phyloP scores from a whole-genome alignment of 2,329 filamentous ascomycete genomes.

The Didymella glomerata region DNA sequence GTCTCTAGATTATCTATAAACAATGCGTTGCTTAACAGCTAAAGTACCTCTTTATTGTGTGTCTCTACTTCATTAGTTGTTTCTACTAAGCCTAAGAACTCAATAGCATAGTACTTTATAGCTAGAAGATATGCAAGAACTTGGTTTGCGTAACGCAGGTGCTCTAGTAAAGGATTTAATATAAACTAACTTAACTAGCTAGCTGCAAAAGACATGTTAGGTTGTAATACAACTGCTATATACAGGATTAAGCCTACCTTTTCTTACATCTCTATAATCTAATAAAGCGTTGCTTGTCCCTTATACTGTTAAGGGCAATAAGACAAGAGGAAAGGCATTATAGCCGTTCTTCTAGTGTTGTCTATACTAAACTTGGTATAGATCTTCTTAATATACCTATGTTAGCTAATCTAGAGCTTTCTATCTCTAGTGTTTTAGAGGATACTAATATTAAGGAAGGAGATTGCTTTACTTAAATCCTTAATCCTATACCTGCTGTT shows the following conservation, averaged over 20 bases:
- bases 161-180: no score
- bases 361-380: not conserved
- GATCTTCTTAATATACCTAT: not conserved
- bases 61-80: no score
- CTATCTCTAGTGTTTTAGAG: not conserved
- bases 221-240: not conserved
- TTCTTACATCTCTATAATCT: constrained; percentile 7
- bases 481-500: constrained; percentile 1
- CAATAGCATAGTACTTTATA: no score
- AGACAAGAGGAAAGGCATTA: constrained; percentile 1
- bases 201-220: no score
- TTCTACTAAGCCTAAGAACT: no score
- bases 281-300: constrained; percentile 2
- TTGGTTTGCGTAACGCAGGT: no score
- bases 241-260: constrained; percentile 4
- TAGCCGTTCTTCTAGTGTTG: not conserved
- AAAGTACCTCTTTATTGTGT: no score
- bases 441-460: not conserved
- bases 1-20: no score
- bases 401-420: not conserved
- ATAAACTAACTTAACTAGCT: no score
- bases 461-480: not conserved
- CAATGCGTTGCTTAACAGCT: no score
- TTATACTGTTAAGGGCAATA: constrained; percentile 1
- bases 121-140: no score